Evolutionary conservation across 768 basidiomycete genomes (phyloP).

Genomic region (Lentinula guzmanii): DNA sequence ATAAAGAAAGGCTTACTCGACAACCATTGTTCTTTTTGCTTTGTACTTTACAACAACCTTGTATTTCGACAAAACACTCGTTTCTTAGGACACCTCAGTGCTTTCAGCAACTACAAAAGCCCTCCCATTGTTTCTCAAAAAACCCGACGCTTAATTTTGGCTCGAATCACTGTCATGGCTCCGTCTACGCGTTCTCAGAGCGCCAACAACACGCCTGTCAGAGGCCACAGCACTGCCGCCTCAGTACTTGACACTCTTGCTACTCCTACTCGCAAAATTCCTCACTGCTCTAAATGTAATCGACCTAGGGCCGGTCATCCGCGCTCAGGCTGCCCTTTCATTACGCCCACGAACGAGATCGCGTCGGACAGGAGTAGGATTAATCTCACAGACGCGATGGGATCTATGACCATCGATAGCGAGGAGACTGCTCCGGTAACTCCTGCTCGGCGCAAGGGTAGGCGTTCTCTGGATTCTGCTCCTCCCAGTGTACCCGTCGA

Average conservation of each 20-base stretch:
- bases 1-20: not conserved
- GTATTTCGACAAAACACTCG: no score
- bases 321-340: conserved; percentile 53
- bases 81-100: no score
- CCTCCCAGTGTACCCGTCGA: conserved; percentile 7
- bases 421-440: conserved; percentile 9
- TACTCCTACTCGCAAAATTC: conserved; percentile 43
- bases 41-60: not conserved
- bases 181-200: conserved; percentile 2
- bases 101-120: no score
- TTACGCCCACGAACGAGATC: conserved; percentile 17
- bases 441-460: conserved; percentile 5
- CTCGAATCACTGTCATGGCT: not conserved
- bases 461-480: conserved; percentile 19
- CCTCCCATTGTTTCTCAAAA: no score
- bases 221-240: not conserved
- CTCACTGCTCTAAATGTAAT: conserved; percentile 49
- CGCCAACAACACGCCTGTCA: conserved; percentile 3
- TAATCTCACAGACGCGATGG: conserved; percentile 34
- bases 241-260: conserved; percentile 8
- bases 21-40: not conserved
- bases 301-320: conserved; percentile 55
- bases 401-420: conserved; percentile 30
- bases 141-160: not conserved
- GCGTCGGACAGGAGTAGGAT: conserved; percentile 8